Conservation (phyloP, 768 basidiomycete species). For the Lentinula detonsa region DNA sequence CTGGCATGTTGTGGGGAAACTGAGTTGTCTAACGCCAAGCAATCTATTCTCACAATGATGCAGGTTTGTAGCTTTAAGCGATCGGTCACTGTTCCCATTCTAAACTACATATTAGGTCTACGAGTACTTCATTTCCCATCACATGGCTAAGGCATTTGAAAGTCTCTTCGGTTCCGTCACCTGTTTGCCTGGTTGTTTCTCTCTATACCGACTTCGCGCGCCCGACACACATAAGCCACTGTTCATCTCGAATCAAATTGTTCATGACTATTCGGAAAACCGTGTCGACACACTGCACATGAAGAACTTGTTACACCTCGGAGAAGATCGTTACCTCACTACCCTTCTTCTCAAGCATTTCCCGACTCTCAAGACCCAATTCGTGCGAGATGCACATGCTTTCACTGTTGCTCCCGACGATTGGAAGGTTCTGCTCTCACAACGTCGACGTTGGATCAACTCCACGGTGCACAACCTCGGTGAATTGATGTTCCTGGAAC, state of each 20-base stretch:
- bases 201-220: slow-evolving; percentile 90
- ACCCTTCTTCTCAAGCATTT: slow-evolving; percentile 96
- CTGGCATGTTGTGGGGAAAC: slow-evolving; percentile 97
- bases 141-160: slow-evolving; percentile 98
- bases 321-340: slow-evolving; percentile 98
- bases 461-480: slow-evolving; percentile 97
- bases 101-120: slow-evolving; percentile 56
- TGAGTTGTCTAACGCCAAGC: slow-evolving; percentile 85
- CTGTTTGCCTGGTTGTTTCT: slow-evolving; percentile 98
- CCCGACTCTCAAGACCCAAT: slow-evolving; percentile 90
- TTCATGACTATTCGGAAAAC: slow-evolving; percentile 92
- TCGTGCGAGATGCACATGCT: slow-evolving; percentile 90
- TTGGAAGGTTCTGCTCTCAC: slow-evolving; percentile 90
- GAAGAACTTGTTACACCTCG: slow-evolving; percentile 96
- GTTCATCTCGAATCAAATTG: slow-evolving; percentile 84
- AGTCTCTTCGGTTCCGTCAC: slow-evolving; percentile 95
- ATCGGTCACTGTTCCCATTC: not conserved
- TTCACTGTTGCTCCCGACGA: slow-evolving; percentile 94
- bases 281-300: slow-evolving; percentile 96
- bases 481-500: slow-evolving; percentile 87
- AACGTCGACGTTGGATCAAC: slow-evolving; percentile 99
- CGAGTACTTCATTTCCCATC: slow-evolving; percentile 99
- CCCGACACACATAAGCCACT: slow-evolving; percentile 95
- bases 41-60: slow-evolving; percentile 96
- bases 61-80: slow-evolving; percentile 42